These are phyloP conservation scores for Salinomyces thailandicus DNA, from an alignment of 2,329 filamentous ascomycete species.

Conservation along the genomic window DNA sequence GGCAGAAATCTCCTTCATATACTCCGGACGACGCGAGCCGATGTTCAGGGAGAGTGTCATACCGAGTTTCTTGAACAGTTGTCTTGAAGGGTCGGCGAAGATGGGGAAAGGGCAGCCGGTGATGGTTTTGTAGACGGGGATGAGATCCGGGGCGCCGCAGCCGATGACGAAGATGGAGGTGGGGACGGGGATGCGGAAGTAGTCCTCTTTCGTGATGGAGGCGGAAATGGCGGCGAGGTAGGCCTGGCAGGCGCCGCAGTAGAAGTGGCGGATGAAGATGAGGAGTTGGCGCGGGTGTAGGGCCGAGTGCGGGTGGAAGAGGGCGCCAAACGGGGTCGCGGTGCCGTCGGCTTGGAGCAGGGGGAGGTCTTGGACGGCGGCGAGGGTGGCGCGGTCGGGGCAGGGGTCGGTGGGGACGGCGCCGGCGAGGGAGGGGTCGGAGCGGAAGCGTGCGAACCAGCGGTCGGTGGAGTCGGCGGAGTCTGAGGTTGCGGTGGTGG, in stretches of 20 bases:
- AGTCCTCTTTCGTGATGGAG: constrained; percentile 26
- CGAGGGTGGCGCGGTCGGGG: constrained; percentile 24
- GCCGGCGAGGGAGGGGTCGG: constrained; percentile 19
- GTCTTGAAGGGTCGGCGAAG: constrained; percentile 27
- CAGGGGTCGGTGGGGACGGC: constrained; percentile 22
- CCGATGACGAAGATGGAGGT: constrained; percentile 30
- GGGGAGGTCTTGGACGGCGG: constrained; percentile 24
- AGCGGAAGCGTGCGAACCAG: constrained; percentile 27
- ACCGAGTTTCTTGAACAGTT: constrained; percentile 28
- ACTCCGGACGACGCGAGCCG: constrained; percentile 24
- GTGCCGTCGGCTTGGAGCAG: constrained; percentile 54
- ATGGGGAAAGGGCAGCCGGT: constrained; percentile 29
- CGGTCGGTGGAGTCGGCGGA: constrained; percentile 18
- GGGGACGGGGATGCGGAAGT: constrained; percentile 27
- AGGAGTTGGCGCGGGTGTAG: constrained; percentile 29
- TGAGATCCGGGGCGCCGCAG: constrained; percentile 28
- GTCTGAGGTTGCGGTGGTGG: constrained; percentile 1
- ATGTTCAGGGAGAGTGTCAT: constrained; percentile 26
- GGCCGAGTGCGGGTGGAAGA: constrained; percentile 44
- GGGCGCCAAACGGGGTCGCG: constrained; percentile 49
- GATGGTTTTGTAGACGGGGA: constrained; percentile 26
- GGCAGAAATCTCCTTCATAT: constrained; percentile 27
- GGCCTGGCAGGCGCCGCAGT: constrained; percentile 32
- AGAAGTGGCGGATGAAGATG: constrained; percentile 33
- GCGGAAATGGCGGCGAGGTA: constrained; percentile 27